Conservation (phyloP, 2,329 filamentous ascomycete species). For the Juglanconis juglandina region DNA sequence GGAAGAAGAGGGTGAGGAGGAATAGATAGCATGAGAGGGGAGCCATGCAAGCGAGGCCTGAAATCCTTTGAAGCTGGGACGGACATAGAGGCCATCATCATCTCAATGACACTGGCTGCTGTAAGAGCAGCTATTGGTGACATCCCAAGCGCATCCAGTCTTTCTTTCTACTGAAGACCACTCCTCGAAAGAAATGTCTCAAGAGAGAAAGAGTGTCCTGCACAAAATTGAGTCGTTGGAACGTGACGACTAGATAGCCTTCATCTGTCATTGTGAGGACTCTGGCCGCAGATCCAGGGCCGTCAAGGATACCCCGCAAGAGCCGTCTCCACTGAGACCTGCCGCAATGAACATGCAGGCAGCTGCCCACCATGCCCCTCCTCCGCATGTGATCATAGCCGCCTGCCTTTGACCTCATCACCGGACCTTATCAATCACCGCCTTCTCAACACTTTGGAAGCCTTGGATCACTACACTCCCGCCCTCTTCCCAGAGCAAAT, state of each 20-base stretch:
- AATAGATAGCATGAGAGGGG: background rate
- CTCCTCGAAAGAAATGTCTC: too few species aligned
- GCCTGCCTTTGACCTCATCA: background rate
- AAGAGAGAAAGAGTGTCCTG: too few species aligned
- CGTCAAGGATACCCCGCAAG: background rate
- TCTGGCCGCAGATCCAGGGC: too few species aligned
- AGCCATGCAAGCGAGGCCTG: background rate
- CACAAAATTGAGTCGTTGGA: too few species aligned
- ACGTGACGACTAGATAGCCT: too few species aligned
- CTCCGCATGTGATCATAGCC: slow-evolving; percentile 14
- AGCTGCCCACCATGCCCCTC: background rate
- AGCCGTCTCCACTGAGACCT: background rate
- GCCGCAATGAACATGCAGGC: background rate
- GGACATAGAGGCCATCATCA: too few species aligned
- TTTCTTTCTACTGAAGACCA: too few species aligned
- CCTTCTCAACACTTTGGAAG: background rate
- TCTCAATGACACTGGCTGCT: too few species aligned
- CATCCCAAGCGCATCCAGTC: too few species aligned
- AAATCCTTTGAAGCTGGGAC: too few species aligned
- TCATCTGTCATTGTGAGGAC: too few species aligned
- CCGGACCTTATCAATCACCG: slow-evolving; percentile 4
- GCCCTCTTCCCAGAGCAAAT: background rate
- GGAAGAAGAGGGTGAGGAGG: slow-evolving; percentile 30
- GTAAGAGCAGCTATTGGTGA: too few species aligned
- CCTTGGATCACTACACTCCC: background rate